These are phyloP conservation scores for Cercospora brassicicola DNA, from an alignment of 2,329 filamentous ascomycete species.

Conservation along the genomic window DNA sequence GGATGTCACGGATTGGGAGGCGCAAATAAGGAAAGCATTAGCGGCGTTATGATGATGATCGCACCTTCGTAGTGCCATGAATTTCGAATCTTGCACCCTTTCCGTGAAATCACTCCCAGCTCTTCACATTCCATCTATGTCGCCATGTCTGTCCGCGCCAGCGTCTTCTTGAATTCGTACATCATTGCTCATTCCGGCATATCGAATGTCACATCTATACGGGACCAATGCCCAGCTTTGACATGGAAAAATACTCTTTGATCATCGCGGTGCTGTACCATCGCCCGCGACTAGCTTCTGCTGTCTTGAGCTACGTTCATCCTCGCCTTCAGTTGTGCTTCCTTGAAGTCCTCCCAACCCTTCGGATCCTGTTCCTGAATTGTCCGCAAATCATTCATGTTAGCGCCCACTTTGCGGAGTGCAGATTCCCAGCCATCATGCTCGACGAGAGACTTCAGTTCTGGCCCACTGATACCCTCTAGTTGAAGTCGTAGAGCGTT, in stretches of 20 bases:
- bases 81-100: conserved; percentile 18
- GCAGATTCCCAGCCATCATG: conserved; percentile 57
- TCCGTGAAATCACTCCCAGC: conserved; percentile 9
- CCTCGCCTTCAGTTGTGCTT: conserved; percentile 40
- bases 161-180: neutral
- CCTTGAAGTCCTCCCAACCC: conserved; percentile 40
- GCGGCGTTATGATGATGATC: conserved; percentile 14
- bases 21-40: conserved; percentile 11
- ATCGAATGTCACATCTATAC: neutral
- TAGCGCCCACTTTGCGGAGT: conserved; percentile 63
- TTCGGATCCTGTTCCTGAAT: conserved; percentile 52
- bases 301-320: conserved; percentile 32
- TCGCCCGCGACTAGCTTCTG: neutral
- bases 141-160: neutral
- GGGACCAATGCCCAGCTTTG: neutral
- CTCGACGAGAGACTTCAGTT: conserved; percentile 65
- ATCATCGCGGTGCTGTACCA: conserved; percentile 2
- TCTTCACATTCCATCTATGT: neutral
- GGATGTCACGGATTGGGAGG: conserved; percentile 16
- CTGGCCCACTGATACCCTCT: conserved; percentile 56
- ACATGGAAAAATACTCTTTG: neutral
- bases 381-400: conserved; percentile 64
- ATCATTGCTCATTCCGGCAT: neutral
- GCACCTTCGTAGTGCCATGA: conserved; percentile 13
- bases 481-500: conserved; percentile 47